A percentile compares a stretch with the other conserved stretches of the same genome.
Evolutionary conservation across 345 rosid genomes (phyloP).

Genomic region (Citrus hindsii): DNA sequence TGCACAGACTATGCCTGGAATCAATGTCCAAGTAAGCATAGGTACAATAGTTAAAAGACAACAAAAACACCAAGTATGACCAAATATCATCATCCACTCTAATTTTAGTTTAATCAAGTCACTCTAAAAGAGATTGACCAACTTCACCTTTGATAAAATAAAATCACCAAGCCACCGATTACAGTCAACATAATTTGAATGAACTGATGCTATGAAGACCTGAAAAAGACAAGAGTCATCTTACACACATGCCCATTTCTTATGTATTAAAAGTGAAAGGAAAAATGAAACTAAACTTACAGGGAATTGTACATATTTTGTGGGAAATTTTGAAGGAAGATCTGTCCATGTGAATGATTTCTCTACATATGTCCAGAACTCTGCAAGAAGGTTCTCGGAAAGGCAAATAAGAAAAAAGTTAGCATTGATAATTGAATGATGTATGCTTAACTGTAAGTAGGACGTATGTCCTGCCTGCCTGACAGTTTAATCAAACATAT

Average conservation of each 20-base stretch:
- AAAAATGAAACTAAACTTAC: slow-evolving; percentile 41
- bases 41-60: neutral
- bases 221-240: slow-evolving; percentile 26
- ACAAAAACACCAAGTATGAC: neutral
- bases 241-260: neutral
- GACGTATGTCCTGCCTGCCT: neutral
- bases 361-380: slow-evolving; percentile 98
- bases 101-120: neutral
- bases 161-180: slow-evolving; percentile 96
- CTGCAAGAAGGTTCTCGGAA: slow-evolving; percentile 34
- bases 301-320: slow-evolving; percentile 93
- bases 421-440: neutral
- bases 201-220: slow-evolving; percentile 94
- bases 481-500: neutral
- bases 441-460: neutral
- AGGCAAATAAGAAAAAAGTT: neutral
- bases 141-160: slow-evolving; percentile 77
- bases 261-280: slow-evolving; percentile 2
- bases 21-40: neutral
- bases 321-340: slow-evolving; percentile 86
- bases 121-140: neutral
- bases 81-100: neutral
- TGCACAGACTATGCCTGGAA: neutral
- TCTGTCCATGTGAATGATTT: slow-evolving; percentile 93
- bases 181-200: slow-evolving; percentile 92